A percentile compares a stretch with the other conserved stretches of the same genome.
phyloP scores from a whole-genome alignment of 2,329 filamentous ascomycete species.

The Aspergillus fumigatiaffinis region DNA sequence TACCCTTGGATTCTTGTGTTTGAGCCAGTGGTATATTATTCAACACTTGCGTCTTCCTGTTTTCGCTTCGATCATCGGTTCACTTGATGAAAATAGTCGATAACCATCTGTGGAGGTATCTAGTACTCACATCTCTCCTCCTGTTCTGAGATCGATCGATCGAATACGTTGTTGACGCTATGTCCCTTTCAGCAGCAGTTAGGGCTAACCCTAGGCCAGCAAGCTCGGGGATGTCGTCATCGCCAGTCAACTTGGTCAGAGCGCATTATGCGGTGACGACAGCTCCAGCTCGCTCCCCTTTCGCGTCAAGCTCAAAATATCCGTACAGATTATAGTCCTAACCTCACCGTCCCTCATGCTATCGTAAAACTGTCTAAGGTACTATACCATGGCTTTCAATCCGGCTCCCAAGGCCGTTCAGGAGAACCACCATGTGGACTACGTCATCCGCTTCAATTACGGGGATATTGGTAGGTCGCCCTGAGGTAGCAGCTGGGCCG shows the following conservation, averaged over 20 bases:
- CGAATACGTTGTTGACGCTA: neutral
- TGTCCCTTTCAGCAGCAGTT: neutral
- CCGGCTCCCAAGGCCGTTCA: conserved; percentile 28
- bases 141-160: neutral
- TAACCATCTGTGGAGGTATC: neutral
- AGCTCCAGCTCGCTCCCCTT: neutral
- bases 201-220: conserved; percentile 7
- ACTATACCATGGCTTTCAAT: conserved; percentile 25
- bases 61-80: neutral
- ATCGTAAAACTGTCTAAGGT: neutral
- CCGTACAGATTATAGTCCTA: neutral
- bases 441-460: conserved; percentile 78
- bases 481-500: neutral
- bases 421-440: conserved; percentile 73
- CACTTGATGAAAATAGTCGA: neutral
- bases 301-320: neutral
- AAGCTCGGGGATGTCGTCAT: conserved; percentile 2
- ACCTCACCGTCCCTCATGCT: neutral
- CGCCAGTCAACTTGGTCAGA: neutral
- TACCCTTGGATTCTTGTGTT: neutral
- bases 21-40: neutral
- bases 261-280: neutral
- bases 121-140: neutral
- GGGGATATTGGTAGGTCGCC: conserved; percentile 57
- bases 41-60: neutral